These are phyloP conservation scores for Baorangia bicolor DNA, from an alignment of 768 basidiomycete species.

Conservation along the genomic window DNA sequence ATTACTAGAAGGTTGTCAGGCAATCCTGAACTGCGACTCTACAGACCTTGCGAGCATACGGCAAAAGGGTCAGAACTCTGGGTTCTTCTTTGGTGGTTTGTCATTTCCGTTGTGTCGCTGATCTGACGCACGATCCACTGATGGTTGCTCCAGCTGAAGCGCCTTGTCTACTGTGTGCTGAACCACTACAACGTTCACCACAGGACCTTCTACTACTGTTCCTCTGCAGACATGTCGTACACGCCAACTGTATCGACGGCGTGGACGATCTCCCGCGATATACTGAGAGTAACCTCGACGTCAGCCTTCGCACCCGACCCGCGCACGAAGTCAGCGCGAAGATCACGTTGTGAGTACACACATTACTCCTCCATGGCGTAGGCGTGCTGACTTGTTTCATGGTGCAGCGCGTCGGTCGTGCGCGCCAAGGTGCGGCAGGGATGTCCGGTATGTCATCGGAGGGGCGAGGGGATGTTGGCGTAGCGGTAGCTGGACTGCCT, in stretches of 20 bases:
- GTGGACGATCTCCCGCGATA: slow-evolving; percentile 61
- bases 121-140: neutral
- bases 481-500: neutral
- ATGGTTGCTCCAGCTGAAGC: slow-evolving; percentile 48
- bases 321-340: slow-evolving; percentile 58
- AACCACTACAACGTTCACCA: slow-evolving; percentile 54
- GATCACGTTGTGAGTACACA: slow-evolving; percentile 68
- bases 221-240: slow-evolving; percentile 86
- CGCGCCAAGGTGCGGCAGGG: slow-evolving; percentile 61
- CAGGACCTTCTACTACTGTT: slow-evolving; percentile 71
- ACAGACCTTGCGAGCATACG: slow-evolving; percentile 65
- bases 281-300: slow-evolving; percentile 49
- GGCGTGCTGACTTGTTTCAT: neutral
- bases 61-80: slow-evolving; percentile 74
- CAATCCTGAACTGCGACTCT: slow-evolving; percentile 82
- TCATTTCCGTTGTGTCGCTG: slow-evolving; percentile 2
- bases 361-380: neutral
- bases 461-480: slow-evolving; percentile 43
- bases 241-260: slow-evolving; percentile 73
- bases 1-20: slow-evolving; percentile 87
- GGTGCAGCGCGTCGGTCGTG: slow-evolving; percentile 65
- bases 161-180: slow-evolving; percentile 65
- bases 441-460: slow-evolving; percentile 76
- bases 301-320: slow-evolving; percentile 38
- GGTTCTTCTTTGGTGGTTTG: slow-evolving; percentile 76